Percentiles rank a stretch among this genome's conserved stretches.
These are phyloP conservation scores for Dothideomycetes sp. DNA, from an alignment of 2,329 filamentous ascomycete species.

Conservation along the genomic window DNA sequence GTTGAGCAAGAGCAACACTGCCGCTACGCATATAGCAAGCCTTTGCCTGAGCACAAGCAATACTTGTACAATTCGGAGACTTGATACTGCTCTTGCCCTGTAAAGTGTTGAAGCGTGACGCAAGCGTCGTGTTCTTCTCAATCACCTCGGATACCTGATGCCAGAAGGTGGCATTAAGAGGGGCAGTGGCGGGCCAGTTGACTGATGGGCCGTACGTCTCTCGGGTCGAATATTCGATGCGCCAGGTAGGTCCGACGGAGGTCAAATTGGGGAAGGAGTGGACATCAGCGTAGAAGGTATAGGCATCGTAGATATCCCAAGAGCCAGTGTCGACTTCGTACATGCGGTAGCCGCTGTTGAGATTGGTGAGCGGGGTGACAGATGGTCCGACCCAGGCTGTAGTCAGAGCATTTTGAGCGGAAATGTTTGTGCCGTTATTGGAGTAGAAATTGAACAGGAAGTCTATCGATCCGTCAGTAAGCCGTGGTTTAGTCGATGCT, in stretches of 20 bases:
- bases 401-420: conserved; percentile 31
- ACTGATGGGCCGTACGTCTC: conserved; percentile 35
- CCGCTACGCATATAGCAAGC: conserved; percentile 50
- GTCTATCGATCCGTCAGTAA: no score
- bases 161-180: conserved; percentile 50
- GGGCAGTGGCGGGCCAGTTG: conserved; percentile 35
- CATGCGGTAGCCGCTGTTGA: conserved; percentile 43
- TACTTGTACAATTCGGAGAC: conserved; percentile 41
- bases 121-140: conserved; percentile 39
- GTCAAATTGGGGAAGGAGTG: conserved; percentile 29
- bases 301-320: conserved; percentile 44
- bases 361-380: conserved; percentile 42
- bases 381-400: conserved; percentile 42
- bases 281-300: conserved; percentile 44
- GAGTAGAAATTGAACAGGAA: conserved; percentile 44
- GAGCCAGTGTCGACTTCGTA: conserved; percentile 45
- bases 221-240: conserved; percentile 42
- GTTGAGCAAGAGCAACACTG: conserved; percentile 38
- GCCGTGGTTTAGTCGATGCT: no score
- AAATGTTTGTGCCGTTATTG: conserved; percentile 36
- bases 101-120: conserved; percentile 38
- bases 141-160: conserved; percentile 47
- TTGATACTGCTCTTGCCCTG: conserved; percentile 42
- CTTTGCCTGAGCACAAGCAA: conserved; percentile 42
- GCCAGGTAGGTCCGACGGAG: conserved; percentile 33